Percentiles rank a stretch among this genome's conserved stretches.
These are phyloP conservation scores for Phyllosticta citrichinensis DNA, from an alignment of 2,329 filamentous ascomycete genomes.

Conservation along the genomic window DNA sequence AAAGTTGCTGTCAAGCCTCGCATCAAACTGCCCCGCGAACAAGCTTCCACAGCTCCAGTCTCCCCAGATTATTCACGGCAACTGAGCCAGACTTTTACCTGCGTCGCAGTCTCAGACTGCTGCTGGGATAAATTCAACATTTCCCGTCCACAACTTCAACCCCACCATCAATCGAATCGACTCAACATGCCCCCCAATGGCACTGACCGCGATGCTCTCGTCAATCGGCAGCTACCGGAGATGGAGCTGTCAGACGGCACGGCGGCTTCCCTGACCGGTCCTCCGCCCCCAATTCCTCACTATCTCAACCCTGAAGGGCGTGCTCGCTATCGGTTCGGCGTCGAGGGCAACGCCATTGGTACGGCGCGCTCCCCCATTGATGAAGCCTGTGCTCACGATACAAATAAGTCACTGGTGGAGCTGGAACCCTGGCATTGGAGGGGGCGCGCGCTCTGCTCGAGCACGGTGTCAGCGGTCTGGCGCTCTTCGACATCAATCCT, in stretches of 20 bases:
- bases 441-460: conserved; percentile 55
- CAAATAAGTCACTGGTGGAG: conserved; percentile 50
- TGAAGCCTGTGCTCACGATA: not conserved
- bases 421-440: conserved; percentile 52
- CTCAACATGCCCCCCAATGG: conserved; percentile 24
- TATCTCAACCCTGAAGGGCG: conserved; percentile 31
- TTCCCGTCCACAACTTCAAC: not conserved
- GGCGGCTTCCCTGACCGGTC: conserved; percentile 31
- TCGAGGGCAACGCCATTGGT: conserved; percentile 45
- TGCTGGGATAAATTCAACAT: not conserved
- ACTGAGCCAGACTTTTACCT: not conserved
- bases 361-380: conserved; percentile 18
- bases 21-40: not conserved
- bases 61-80: not conserved
- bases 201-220: conserved; percentile 34
- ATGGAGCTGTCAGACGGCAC: conserved; percentile 40
- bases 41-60: not conserved
- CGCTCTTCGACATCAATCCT: conserved; percentile 49
- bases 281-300: conserved; percentile 34
- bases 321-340: conserved; percentile 40
- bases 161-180: not conserved
- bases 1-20: not conserved
- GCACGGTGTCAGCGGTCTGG: conserved; percentile 51
- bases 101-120: not conserved
- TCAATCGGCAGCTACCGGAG: conserved; percentile 35